These are phyloP conservation scores for Ceratonia siliqua DNA, from an alignment of 306 rosid genomes.

Conservation along the genomic window DNA sequence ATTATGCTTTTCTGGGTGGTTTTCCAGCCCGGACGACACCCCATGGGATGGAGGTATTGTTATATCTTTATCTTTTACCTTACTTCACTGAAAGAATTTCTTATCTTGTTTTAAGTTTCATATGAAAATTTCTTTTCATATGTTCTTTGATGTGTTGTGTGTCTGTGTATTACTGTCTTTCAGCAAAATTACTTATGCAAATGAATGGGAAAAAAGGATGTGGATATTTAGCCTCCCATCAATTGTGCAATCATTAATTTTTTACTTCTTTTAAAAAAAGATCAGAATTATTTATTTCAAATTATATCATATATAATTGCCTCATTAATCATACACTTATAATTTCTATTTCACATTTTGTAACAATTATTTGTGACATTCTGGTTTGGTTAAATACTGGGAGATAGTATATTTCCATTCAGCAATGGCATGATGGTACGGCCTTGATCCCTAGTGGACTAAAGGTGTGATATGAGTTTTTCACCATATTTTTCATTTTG, in stretches of 20 bases:
- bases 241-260: background rate
- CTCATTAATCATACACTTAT: background rate
- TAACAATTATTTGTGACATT: conserved; percentile 1
- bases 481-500: background rate
- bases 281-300: background rate
- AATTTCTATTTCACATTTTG: background rate
- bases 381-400: background rate
- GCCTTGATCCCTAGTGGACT: background rate
- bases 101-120: conserved; percentile 3
- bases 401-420: background rate
- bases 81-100: conserved; percentile 13
- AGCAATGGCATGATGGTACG: conserved; percentile 9
- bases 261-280: background rate
- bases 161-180: too few species aligned
- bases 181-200: background rate
- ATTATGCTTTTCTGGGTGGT: conserved; percentile 31
- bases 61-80: conserved; percentile 25
- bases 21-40: conserved; percentile 79
- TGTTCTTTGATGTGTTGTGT: too few species aligned
- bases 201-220: background rate
- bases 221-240: background rate
- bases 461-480: background rate
- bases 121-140: background rate
- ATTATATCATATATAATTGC: background rate
- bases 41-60: conserved; percentile 97